These are phyloP conservation scores for Colletotrichum salicis DNA, from an alignment of 2,329 filamentous ascomycete species.

Conservation along the genomic window DNA sequence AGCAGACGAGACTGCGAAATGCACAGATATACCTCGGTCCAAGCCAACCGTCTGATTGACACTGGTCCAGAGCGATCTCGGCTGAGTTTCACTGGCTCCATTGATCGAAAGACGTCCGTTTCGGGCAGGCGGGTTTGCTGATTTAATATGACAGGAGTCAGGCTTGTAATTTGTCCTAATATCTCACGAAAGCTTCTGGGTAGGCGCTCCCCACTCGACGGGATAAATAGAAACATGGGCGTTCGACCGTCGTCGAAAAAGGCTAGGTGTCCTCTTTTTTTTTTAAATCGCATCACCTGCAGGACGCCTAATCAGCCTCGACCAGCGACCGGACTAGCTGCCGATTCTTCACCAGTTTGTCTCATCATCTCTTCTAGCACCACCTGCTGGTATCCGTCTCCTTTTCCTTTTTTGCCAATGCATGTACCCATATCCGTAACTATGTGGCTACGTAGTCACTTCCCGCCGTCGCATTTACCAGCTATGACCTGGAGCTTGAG, in stretches of 20 bases:
- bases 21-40: constrained; percentile 16
- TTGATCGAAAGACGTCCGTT: not conserved
- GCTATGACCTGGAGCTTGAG: not conserved
- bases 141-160: constrained; percentile 18
- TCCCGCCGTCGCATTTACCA: not conserved
- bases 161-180: not conserved
- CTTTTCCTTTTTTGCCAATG: not conserved
- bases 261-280: constrained; percentile 32
- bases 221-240: constrained; percentile 15
- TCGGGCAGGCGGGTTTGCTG: constrained; percentile 14
- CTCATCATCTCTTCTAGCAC: constrained; percentile 5
- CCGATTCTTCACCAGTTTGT: constrained; percentile 29
- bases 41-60: not conserved
- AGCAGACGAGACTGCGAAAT: not conserved
- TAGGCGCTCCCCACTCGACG: constrained; percentile 3
- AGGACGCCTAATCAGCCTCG: constrained; percentile 20
- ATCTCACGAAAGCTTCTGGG: constrained; percentile 4
- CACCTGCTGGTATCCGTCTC: not conserved
- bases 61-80: constrained; percentile 8
- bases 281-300: constrained; percentile 1
- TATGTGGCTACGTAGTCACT: not conserved
- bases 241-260: constrained; percentile 13
- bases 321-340: constrained; percentile 8
- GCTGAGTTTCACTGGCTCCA: constrained; percentile 17
- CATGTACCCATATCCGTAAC: not conserved